These are phyloP conservation scores for Castanopsis chinensis DNA, from an alignment of 306 rosid genomes.

Conservation along the genomic window DNA sequence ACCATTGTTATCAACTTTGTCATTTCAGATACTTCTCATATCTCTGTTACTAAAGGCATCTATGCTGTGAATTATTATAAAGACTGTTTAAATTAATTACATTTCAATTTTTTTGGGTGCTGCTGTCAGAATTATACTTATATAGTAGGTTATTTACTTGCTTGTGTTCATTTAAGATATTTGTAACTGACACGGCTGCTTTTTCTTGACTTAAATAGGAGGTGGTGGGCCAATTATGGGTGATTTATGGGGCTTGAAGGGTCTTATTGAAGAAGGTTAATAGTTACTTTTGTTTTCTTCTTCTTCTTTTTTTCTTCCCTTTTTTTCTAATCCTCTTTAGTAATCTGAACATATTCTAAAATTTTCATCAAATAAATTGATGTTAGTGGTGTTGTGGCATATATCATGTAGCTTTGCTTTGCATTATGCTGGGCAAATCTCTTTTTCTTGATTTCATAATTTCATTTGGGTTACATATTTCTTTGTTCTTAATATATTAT, in stretches of 20 bases:
- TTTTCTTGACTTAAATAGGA: constrained; percentile 47
- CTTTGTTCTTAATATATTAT: not conserved
- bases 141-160: not conserved
- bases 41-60: not conserved
- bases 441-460: not conserved
- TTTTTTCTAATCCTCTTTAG: not conserved
- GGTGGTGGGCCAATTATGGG: constrained; percentile 99
- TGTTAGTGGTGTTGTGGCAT: not conserved
- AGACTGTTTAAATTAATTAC: not conserved
- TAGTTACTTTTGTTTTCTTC: constrained; percentile 1
- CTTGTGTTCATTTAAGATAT: not conserved
- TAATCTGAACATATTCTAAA: not conserved
- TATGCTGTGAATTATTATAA: not conserved
- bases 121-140: not conserved
- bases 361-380: not conserved
- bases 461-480: not conserved
- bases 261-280: constrained; percentile 85
- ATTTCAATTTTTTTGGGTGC: not conserved
- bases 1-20: not conserved
- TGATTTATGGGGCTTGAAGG: constrained; percentile 97
- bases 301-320: not conserved
- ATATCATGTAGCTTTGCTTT: not conserved
- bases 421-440: not conserved
- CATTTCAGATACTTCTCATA: not conserved
- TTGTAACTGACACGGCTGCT: constrained; percentile 33